Percentiles rank a stretch among this genome's conserved stretches.
Evolutionary conservation across 129 eudicot species (phyloP).

Genomic region (Pseudognaphalium luteoalbum): DNA sequence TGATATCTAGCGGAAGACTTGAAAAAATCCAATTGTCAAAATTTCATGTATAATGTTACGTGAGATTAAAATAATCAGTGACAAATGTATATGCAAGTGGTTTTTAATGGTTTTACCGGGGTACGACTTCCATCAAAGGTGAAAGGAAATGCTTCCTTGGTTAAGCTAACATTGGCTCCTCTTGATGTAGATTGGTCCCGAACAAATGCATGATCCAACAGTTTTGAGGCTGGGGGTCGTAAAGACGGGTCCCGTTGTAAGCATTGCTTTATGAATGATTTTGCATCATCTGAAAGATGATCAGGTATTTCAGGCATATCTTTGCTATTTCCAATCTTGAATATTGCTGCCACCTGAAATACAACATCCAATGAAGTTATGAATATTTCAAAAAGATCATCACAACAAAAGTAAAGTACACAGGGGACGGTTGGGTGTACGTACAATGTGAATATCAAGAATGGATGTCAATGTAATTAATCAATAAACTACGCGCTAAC

Average conservation of each 20-base stretch:
- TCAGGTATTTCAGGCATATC: conserved; percentile 89
- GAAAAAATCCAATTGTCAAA: not conserved
- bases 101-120: conserved; percentile 51
- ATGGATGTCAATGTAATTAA: not conserved
- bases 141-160: conserved; percentile 70
- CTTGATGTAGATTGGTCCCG: conserved; percentile 68
- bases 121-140: conserved; percentile 89
- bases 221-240: conserved; percentile 74
- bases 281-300: conserved; percentile 79
- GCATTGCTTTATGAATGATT: conserved; percentile 71
- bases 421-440: not conserved
- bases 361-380: conserved; percentile 3
- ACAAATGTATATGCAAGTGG: not conserved
- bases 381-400: not conserved
- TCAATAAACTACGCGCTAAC: not conserved
- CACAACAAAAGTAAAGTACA: not conserved
- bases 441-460: not conserved
- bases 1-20: not conserved
- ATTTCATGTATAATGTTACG: not conserved
- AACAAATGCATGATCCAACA: conserved; percentile 78
- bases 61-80: not conserved
- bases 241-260: conserved; percentile 79
- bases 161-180: conserved; percentile 52
- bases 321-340: conserved; percentile 97
- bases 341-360: conserved; percentile 92